Percentiles rank a stretch among this genome's conserved stretches.
These are phyloP conservation scores for Pisolithus marmoratus DNA, from an alignment of 768 basidiomycete genomes.

Conservation along the genomic window DNA sequence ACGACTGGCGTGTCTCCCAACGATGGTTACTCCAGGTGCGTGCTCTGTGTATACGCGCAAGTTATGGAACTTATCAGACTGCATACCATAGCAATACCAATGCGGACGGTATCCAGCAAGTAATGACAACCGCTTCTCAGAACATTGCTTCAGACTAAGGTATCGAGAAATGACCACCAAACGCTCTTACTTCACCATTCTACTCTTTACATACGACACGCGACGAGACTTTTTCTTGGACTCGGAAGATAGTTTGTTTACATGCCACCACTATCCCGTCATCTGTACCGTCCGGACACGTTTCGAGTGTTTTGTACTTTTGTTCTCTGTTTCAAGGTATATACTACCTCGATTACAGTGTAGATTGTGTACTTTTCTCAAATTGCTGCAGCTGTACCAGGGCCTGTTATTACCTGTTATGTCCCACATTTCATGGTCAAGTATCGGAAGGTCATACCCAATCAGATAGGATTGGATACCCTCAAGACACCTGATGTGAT, in stretches of 20 bases:
- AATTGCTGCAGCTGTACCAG: background rate
- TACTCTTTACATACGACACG: background rate
- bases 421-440: no score
- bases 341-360: no score
- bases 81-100: constrained; percentile 20
- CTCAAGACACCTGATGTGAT: no score
- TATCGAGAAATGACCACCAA: background rate
- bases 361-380: background rate
- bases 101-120: constrained; percentile 24
- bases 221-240: background rate
- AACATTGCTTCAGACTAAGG: constrained; percentile 27
- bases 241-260: background rate
- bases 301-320: background rate
- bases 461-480: no score
- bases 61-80: constrained; percentile 3
- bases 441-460: no score
- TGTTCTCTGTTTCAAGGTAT: background rate
- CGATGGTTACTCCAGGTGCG: constrained; percentile 52
- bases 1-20: constrained; percentile 51
- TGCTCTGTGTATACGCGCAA: background rate
- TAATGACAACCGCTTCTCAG: constrained; percentile 29
- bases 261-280: background rate
- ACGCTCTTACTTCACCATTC: background rate
- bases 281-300: background rate
- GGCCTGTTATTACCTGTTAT: no score